Conservation (phyloP, 73 alveolate genomes). For the Tetrahymena thermophila region DNA sequence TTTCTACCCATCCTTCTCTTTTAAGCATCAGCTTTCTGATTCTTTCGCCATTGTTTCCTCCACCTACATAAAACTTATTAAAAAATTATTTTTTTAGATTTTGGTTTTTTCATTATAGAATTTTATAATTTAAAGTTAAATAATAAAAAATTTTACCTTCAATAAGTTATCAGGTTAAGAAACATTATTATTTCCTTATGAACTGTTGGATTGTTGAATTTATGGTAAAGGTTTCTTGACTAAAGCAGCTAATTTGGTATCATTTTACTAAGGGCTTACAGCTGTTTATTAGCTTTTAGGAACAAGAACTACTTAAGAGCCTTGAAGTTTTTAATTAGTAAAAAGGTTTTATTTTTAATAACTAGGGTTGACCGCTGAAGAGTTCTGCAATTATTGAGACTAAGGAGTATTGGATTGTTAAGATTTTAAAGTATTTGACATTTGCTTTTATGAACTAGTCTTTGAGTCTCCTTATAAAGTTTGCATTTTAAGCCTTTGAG, state of each 20-base stretch:
- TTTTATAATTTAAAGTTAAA: background rate
- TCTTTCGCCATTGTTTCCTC: slow-evolving; percentile 57
- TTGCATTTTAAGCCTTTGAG: background rate
- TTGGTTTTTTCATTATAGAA: background rate
- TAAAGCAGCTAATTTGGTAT: background rate
- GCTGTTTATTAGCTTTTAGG: background rate
- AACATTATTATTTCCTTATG: background rate
- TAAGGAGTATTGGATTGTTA: background rate
- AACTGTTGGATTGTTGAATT: background rate
- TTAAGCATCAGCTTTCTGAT: slow-evolving; percentile 41
- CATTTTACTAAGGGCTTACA: background rate
- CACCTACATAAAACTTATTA: slow-evolving; percentile 16
- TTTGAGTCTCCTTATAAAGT: background rate
- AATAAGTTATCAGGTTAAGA: background rate
- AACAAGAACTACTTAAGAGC: background rate
- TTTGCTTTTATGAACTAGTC: background rate
- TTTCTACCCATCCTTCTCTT: slow-evolving; percentile 50
- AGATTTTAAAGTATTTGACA: background rate
- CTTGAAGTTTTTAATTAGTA: background rate
- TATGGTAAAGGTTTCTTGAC: background rate
- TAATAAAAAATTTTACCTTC: background rate
- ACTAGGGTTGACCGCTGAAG: background rate
- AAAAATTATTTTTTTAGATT: no score
- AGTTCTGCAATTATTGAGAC: background rate
- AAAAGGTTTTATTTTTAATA: background rate